Evolutionary conservation across 257 asterid genomes (phyloP).

Genomic region (Plantago elongata): DNA sequence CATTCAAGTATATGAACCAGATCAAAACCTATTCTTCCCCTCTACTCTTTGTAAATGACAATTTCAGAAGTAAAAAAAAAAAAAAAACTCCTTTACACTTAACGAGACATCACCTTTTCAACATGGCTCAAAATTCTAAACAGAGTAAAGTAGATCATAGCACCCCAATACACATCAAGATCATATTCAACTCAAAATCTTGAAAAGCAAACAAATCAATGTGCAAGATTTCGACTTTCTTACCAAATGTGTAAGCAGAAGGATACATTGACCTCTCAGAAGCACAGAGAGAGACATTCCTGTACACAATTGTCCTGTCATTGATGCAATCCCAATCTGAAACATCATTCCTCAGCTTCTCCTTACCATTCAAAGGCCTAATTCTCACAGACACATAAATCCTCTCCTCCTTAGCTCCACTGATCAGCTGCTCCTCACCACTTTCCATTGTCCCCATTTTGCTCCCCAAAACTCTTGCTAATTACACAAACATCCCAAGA

Average conservation of each 20-base stretch:
- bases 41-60: no score
- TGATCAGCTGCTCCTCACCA: slow-evolving; percentile 31
- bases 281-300: slow-evolving; percentile 59
- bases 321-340: slow-evolving; percentile 96
- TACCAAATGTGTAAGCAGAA: slow-evolving; percentile 76
- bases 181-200: background rate
- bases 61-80: no score
- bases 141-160: background rate
- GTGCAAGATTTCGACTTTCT: slow-evolving; percentile 22
- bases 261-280: slow-evolving; percentile 91
- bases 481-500: slow-evolving; percentile 23
- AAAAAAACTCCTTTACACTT: no score
- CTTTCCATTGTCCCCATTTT: slow-evolving; percentile 37
- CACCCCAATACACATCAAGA: background rate
- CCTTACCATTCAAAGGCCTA: slow-evolving; percentile 80
- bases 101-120: no score
- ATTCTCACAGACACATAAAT: slow-evolving; percentile 90
- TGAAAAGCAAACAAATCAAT: slow-evolving; percentile 1
- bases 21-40: slow-evolving; percentile 2
- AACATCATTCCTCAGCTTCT: slow-evolving; percentile 63
- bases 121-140: no score
- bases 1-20: no score
- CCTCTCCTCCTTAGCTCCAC: slow-evolving; percentile 54
- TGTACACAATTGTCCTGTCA: slow-evolving; percentile 66
- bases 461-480: slow-evolving; percentile 19